Conservation (phyloP, 2,329 filamentous ascomycete genomes). For the Cladophialophora psammophila region DNA sequence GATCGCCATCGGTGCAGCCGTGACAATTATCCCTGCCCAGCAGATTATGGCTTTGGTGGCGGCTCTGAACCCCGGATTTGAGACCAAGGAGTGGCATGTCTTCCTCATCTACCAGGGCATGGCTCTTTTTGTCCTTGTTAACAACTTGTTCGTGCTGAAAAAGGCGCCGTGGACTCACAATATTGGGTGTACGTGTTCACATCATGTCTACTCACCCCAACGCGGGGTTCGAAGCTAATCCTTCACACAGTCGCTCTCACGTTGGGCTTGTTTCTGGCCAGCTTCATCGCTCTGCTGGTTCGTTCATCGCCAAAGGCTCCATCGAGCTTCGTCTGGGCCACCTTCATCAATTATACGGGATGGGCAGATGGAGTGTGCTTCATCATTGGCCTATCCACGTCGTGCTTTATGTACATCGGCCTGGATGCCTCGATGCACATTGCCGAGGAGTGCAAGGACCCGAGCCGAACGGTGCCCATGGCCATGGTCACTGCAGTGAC, state of each 20-base stretch:
- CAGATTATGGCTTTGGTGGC: constrained; percentile 38
- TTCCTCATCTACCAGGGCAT: constrained; percentile 39
- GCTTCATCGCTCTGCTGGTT: constrained; percentile 44
- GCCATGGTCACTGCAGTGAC: constrained; percentile 49
- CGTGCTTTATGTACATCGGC: constrained; percentile 37
- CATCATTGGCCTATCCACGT: constrained; percentile 41
- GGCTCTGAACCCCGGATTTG: constrained; percentile 33
- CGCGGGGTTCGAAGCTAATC: not conserved
- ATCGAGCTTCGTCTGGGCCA: constrained; percentile 32
- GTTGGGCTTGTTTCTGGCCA: constrained; percentile 43
- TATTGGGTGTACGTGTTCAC: constrained; percentile 22
- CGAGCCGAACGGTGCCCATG: constrained; percentile 46
- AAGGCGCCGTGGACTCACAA: constrained; percentile 19
- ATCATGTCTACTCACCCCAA: too few species aligned
- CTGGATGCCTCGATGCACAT: constrained; percentile 49
- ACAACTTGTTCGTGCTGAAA: constrained; percentile 39
- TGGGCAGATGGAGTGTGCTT: constrained; percentile 42
- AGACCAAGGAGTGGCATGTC: constrained; percentile 38
- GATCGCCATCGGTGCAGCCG: constrained; percentile 40
- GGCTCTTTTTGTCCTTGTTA: constrained; percentile 34
- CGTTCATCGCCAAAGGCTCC: constrained; percentile 32
- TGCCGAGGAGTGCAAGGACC: constrained; percentile 52
- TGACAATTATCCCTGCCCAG: constrained; percentile 41
- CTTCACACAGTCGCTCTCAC: constrained; percentile 36
- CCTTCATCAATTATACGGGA: constrained; percentile 37